Evolutionary conservation across 345 rosid species (phyloP).

Genomic region (Brassica nigra): DNA sequence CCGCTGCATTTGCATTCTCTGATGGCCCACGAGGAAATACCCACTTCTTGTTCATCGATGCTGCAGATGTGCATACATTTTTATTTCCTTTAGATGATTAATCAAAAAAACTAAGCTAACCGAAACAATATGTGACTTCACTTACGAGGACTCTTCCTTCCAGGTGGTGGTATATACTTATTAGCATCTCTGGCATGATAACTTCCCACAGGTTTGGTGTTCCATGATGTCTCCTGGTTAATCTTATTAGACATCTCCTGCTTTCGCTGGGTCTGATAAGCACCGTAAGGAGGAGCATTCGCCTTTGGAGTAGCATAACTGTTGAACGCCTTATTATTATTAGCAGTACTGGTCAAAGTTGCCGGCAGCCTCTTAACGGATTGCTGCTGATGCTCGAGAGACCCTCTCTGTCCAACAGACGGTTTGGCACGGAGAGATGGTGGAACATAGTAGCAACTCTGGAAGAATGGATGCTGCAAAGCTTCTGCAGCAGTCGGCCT

Average conservation of each 20-base stretch:
- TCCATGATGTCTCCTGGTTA: conserved; percentile 53
- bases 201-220: conserved; percentile 47
- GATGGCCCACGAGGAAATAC: conserved; percentile 44
- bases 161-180: conserved; percentile 68
- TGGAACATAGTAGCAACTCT: conserved; percentile 89
- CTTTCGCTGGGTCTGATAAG: conserved; percentile 62
- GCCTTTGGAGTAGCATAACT: conserved; percentile 51
- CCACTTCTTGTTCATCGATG: conserved; percentile 46
- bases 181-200: conserved; percentile 47
- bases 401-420: conserved; percentile 50
- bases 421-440: conserved; percentile 75
- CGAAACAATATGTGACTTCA: neutral
- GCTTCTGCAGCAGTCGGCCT: conserved; percentile 86
- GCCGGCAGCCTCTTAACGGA: conserved; percentile 50
- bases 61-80: conserved; percentile 30
- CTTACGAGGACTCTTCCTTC: conserved; percentile 81
- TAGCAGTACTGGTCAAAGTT: conserved; percentile 38
- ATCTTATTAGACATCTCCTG: conserved; percentile 61
- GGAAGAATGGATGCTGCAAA: conserved; percentile 92
- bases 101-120: neutral
- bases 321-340: conserved; percentile 49
- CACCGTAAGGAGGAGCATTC: conserved; percentile 47
- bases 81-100: neutral
- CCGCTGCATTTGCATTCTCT: conserved; percentile 47
- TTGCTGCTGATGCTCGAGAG: conserved; percentile 48